These are phyloP conservation scores for Lyophyllum atratum DNA, from an alignment of 768 basidiomycete species.

Conservation along the genomic window DNA sequence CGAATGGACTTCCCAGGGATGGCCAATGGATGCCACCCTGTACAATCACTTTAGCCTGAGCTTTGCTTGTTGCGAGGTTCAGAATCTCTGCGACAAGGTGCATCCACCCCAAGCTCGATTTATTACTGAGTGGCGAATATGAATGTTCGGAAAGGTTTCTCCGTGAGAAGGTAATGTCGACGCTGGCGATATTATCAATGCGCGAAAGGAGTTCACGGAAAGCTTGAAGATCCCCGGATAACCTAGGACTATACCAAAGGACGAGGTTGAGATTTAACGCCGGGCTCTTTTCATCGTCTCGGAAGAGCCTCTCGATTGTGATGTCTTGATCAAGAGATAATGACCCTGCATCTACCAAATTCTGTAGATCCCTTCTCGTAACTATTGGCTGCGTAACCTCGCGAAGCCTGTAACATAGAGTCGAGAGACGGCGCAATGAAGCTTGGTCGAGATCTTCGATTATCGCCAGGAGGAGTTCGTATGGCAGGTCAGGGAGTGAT, in stretches of 20 bases:
- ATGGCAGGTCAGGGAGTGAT: conserved; percentile 2
- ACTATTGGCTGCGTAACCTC: background rate
- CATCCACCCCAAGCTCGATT: background rate
- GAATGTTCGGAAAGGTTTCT: background rate
- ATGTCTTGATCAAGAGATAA: background rate
- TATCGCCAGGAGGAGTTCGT: conserved; percentile 12
- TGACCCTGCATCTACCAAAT: background rate
- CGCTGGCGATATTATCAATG: background rate
- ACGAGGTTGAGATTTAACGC: background rate
- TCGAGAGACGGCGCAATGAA: background rate
- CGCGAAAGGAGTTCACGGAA: background rate
- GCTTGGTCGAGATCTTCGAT: conserved; percentile 4
- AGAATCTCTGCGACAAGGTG: background rate
- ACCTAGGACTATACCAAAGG: background rate
- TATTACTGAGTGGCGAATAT: too few relatives aligned
- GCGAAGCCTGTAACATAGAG: background rate
- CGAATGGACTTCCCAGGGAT: background rate
- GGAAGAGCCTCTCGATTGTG: background rate
- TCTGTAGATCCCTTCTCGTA: background rate
- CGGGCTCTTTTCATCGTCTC: background rate
- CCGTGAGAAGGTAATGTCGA: background rate
- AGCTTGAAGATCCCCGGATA: background rate
- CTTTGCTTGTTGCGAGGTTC: background rate
- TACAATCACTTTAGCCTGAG: background rate
- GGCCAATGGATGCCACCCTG: background rate